Percentiles rank a stretch among this genome's conserved stretches.
Conservation (phyloP, 2,329 filamentous ascomycete species). For the Xylogone sp. region DNA sequence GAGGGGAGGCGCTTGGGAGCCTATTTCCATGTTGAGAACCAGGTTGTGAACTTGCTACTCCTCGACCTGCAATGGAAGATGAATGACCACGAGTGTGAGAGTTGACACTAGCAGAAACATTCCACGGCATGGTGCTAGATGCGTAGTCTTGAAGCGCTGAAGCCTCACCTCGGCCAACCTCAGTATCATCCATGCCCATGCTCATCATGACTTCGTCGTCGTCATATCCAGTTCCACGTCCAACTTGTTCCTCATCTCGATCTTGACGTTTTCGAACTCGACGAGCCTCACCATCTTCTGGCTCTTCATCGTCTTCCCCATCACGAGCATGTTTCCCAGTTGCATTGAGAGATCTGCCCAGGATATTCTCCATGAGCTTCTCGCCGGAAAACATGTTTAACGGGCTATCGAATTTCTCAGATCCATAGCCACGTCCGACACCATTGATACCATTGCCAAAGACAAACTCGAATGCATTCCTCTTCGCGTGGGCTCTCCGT, state of each 20-base stretch:
- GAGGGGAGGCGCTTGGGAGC: slow-evolving; percentile 56
- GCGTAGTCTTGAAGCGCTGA: slow-evolving; percentile 65
- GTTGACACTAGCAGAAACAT: slow-evolving; percentile 51
- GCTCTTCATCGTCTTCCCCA: slow-evolving; percentile 14
- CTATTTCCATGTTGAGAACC: slow-evolving; percentile 33
- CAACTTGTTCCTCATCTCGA: slow-evolving; percentile 30
- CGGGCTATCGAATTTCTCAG: slow-evolving; percentile 37
- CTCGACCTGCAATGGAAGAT: not conserved
- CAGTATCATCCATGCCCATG: slow-evolving; percentile 37
- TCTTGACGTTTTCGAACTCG: slow-evolving; percentile 33
- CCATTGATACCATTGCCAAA: slow-evolving; percentile 52
- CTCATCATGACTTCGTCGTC: slow-evolving; percentile 34
- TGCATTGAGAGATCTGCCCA: slow-evolving; percentile 5
- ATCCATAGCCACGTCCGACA: slow-evolving; percentile 43
- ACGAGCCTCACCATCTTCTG: slow-evolving; percentile 16
- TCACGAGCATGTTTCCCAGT: slow-evolving; percentile 12
- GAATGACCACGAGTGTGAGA: slow-evolving; percentile 39
- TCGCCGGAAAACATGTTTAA: slow-evolving; percentile 57
- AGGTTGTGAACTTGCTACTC: slow-evolving; percentile 26
- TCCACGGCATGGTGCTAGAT: slow-evolving; percentile 67
- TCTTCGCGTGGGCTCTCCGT: slow-evolving; percentile 47
- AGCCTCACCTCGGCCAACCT: slow-evolving; percentile 65
- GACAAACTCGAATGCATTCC: slow-evolving; percentile 60
- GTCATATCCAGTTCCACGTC: slow-evolving; percentile 21
- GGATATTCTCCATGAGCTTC: slow-evolving; percentile 39